Evolutionary conservation across 148 eudicot species (phyloP).

Genomic region (Spergularia bocconei): DNA sequence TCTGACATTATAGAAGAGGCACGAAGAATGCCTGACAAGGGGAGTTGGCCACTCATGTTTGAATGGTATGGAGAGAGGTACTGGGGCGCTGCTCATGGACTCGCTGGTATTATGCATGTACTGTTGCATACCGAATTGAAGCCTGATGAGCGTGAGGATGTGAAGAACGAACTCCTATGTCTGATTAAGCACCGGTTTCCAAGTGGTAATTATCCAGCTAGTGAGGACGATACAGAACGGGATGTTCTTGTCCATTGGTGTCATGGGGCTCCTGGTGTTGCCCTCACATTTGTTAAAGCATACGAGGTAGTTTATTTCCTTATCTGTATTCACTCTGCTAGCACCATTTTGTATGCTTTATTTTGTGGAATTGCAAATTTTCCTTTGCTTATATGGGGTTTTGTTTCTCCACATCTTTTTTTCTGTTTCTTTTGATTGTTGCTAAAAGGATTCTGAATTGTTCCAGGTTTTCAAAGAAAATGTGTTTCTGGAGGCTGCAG

Average conservation of each 20-base stretch:
- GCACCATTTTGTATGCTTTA: not conserved
- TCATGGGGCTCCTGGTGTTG: conserved; percentile 64
- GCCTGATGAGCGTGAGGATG: conserved; percentile 46
- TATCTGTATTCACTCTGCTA: no score
- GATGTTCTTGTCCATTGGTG: conserved; percentile 65
- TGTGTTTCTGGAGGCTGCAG: conserved; percentile 51
- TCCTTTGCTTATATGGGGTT: not conserved
- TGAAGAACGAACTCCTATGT: conserved; percentile 49
- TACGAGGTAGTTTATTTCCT: conserved; percentile 38
- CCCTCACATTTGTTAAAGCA: conserved; percentile 53
- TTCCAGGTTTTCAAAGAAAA: conserved; percentile 46
- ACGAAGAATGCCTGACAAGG: conserved; percentile 37
- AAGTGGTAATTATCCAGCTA: conserved; percentile 47
- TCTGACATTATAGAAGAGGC: conserved; percentile 44
- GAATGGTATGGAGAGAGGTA: conserved; percentile 48
- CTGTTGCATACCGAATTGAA: conserved; percentile 48
- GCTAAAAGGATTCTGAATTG: not conserved
- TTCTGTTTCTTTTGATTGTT: not conserved
- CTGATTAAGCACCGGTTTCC: conserved; percentile 44
- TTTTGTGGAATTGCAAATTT: not conserved
- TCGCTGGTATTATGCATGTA: conserved; percentile 61
- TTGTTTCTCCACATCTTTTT: not conserved
- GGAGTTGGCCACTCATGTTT: conserved; percentile 53
- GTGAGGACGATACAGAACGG: conserved; percentile 31
- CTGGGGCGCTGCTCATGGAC: conserved; percentile 72